Base-by-base conservation (phyloP, 441 rosid genomes). In the Flueggea neowawraea region DNA sequence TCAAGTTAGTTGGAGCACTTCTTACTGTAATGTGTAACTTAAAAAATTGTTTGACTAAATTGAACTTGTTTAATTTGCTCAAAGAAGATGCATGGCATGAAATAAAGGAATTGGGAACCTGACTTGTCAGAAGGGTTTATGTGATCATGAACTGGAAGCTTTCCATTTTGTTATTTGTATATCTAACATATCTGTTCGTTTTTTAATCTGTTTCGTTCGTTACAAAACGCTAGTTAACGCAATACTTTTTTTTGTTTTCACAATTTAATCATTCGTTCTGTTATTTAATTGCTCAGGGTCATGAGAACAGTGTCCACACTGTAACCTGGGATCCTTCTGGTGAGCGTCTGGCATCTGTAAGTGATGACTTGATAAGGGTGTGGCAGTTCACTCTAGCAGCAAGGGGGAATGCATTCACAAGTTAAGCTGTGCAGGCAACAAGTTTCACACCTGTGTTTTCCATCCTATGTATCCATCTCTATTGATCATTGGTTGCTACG, bases 281-380 rank as follows among this genome's bases (percentile, higher is more conserved):
- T 36, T 36, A 5, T 5, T 36, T 36, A 8, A 36, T 36, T 36
- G 9, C 41, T 36, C 61, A 85, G 91, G 91, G 91, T 49, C 95
- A 88, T 65, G 78, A 81, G 64, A 77, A 57, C 14, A 61, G 31
- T 47, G 69, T 88, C 52, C 82, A 69, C 66, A 74, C 84, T 16
- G 74, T 88, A 12, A 85, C 89, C 71, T 85, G 95, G 95, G 84
- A 82, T 61, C 67, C 82, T 16, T 66, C 76, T 4, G 95, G 95
- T 0, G 83, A 84, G 63, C 80, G 53, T 69, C 64, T 88, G 52
- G 91, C 88, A 12, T 79, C 95, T 6, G 84, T 82, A 64, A 85
- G 95, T 52, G 89, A 85, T 33, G 91, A 84, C 47, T 59, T 75
- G 73, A 88, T 88, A 28, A 78, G 75, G 58, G 88, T 85, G 33